Base-by-base conservation (phyloP, 2,329 filamentous ascomycete species). In the Whalleya microplaca region DNA sequence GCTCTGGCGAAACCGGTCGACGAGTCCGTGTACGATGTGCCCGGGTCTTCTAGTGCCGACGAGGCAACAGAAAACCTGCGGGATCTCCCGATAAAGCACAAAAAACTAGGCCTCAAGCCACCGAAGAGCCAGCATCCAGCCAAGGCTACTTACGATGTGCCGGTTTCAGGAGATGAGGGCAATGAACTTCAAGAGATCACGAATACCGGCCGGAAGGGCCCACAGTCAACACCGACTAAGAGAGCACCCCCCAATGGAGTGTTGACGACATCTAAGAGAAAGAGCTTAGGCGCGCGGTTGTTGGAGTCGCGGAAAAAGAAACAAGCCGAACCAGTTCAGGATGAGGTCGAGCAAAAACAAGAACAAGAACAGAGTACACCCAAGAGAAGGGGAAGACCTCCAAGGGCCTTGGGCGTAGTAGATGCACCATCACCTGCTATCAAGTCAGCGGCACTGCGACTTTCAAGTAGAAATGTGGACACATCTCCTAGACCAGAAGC, bases 151-250 rank as follows among this genome's bases (percentile, higher is more conserved):
- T 71, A 71, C 54, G 68, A 70, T 29, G 65, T 70, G 14, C 68
- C 67, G 1, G 67, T 69, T 50, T 71, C 69, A 10, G 67, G 63
- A 21, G 68, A 68, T 10, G 70, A 71, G 47, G 32, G 50, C 16
- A 55, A 62, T 18, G 40, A 58, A 29, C 41, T 44, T 27, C 49
- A 47, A 3, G 45, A 37, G 18, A 23, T 20, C 40, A 47, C 40
- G 2, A 45, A 48, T 21, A 55, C 47, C 12, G 45, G 23, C 9
- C 46, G 56, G 18, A 52, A 63, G 41, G 53, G 51, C 16, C 51
- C 54, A n/a, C 55, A 55, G 0, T 41, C 50, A 2, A 60, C 64
- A 18, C 61, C 61, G 16, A 48, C 56, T 12, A 64, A 55, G 21
- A 62, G 47, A 27, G 64, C 48, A 41, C n/a, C 41, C 1, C 44